Base-by-base conservation (phyloP, 148 eudicot genomes). In the Persicaria maculosa region DNA sequence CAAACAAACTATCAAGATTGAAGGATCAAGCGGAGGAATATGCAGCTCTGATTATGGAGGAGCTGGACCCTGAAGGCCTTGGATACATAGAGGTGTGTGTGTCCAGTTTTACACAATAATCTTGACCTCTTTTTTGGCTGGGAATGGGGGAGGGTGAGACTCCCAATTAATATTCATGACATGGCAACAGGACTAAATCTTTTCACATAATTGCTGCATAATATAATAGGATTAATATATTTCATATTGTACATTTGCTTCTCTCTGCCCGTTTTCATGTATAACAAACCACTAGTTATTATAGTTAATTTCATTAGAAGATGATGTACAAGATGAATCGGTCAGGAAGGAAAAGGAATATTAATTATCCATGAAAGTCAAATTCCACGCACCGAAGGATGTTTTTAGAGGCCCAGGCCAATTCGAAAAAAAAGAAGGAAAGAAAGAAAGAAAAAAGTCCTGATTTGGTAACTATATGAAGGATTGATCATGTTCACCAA, bases 31-130 rank as follows among this genome's bases (percentile, higher is more conserved):
- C 97, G 44, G 97, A 85, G 83, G 99, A 95, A 74, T 95, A 95
- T 80, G 99, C 99, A 61, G 96, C 97, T 85, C 59, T 95, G 36
- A 92, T 95, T 40, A 95, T 95, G 99, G 99, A 95, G 83, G 97
- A 92, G 73, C 72, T 92, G 64, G 99, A 95, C 74, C 96, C 96
- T 43, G 97, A 95, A 81, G 69, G 89, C 67, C 94, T 95, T 79
- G 99, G 97, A 73, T 95, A 95, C 83, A 90, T 95, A 81, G 99
- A 95, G 97, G 99, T 95, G 64, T 70, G 82, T 44, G 71, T 44
- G 72, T 43, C 48, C 22, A 68, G 8, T 43, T 67, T n/a, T 61
- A 6, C 40, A 7, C 17, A 19, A 54, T 14, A 31, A 31, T 31
- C 40, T 31, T 31, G 40, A 31, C 40, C 40, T 31, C 40, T 31